Evolutionary conservation across 1,139 yeast genomes (phyloP).

Genomic region (Meyerozyma athensensis): DNA sequence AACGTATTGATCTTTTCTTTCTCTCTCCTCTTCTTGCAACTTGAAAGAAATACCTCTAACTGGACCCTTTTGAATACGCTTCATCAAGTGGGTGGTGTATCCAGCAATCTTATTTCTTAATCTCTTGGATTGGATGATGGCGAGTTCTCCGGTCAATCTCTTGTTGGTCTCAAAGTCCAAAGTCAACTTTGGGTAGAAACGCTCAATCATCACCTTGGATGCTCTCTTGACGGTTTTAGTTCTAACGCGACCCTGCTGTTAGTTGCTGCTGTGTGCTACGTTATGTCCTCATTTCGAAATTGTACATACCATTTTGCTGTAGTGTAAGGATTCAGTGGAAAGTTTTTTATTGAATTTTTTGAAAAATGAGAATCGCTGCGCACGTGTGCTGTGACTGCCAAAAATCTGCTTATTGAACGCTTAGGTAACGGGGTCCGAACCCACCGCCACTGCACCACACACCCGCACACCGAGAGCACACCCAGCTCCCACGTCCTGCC

Average conservation of each 20-base stretch:
- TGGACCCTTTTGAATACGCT: constrained; percentile 99
- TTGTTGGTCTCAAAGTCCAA: constrained; percentile 99
- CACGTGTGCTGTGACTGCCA: constrained; percentile 2
- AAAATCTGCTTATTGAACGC: not conserved
- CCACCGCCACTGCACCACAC: not conserved
- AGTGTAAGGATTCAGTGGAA: constrained; percentile 5
- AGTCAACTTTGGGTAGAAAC: constrained; percentile 99
- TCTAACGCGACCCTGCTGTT: constrained; percentile 87
- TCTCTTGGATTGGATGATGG: constrained; percentile 99
- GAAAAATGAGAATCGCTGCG: not conserved
- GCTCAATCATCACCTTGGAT: constrained; percentile 98
- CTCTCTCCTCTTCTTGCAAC: constrained; percentile 99
- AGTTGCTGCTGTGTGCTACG: not conserved
- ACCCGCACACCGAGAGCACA: not conserved
- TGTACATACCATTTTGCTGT: constrained; percentile 15
- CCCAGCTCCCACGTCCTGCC: too few relatives aligned
- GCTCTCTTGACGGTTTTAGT: constrained; percentile 99
- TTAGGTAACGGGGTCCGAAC: not conserved
- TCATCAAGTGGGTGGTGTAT: constrained; percentile 99
- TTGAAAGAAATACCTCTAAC: constrained; percentile 99
- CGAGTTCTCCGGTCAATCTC: constrained; percentile 97
- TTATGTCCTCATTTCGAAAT: not conserved
- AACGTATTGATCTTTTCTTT: constrained; percentile 99
- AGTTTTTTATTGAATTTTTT: constrained; percentile 2
- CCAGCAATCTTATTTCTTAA: constrained; percentile 99